Evolutionary conservation across 257 asterid species (phyloP), one percentile per base, ranked within the genome.

Genomic region (Parsonsia alboflavescens): DNA sequence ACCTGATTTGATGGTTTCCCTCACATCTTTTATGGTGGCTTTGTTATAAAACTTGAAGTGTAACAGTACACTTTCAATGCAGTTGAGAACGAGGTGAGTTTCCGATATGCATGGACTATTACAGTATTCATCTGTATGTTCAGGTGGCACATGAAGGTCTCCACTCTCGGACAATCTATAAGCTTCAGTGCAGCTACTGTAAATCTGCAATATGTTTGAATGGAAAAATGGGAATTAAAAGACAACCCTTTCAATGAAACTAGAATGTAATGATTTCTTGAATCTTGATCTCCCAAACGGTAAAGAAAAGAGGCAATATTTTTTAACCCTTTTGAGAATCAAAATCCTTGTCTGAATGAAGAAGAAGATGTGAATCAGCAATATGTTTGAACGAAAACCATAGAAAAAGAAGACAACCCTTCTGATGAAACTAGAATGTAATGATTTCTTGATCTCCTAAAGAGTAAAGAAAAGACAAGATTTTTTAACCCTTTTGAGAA

Each of bases 81-180:
- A 93, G 78, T 81, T 84, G 1, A 93, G 89, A 1, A 80, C 93
- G 22, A 75, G 93, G 80, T 72, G 75, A 57, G 97, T 93, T 85
- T 93, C 98, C 12, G 72, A 48, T 28, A 84, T 8, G 78, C 97
- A 93, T 6, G 98, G 92, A 68, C 98, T 93, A 1, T 68, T 59
- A 85, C 97, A 91, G 71, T 84, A 93, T 48, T 88, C 83, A 48
- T 91, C 92, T 0, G 89, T 46, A 76, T 79, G 68, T 52, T 86
- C 96, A 15, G 79, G 85, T 7, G 90, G 88, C 57, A 93, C 90
- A 68, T 87, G 70, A 67, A 93, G 87, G 63, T 88, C 88, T 33
- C 98, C 98, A 0, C 79, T 85, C 63, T 77, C 78, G 2, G 84
- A 86, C 41, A 93, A 85, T 46, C 98, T 83, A 68, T 86, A 88